Conservation (phyloP, 2,329 filamentous ascomycete species). For the Hypoxylon sp. region DNA sequence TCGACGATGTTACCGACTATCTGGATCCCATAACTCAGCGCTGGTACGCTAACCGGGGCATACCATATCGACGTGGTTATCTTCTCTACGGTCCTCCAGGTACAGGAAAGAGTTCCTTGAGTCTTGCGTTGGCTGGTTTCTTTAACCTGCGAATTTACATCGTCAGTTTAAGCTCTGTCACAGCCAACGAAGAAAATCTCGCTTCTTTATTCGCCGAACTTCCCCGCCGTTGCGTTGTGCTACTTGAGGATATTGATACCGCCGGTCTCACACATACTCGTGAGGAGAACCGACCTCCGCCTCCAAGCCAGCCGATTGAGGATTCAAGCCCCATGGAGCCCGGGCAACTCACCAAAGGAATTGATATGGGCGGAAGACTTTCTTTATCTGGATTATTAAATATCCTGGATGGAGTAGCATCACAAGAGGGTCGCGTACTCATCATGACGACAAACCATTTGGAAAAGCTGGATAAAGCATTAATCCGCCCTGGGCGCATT, state of each 20-base stretch:
- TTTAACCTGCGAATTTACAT: constrained; percentile 78
- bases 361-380: constrained; percentile 52
- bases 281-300: constrained; percentile 45
- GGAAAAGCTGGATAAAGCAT: constrained; percentile 67
- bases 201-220: constrained; percentile 71
- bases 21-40: constrained; percentile 68
- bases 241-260: constrained; percentile 80
- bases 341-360: constrained; percentile 47
- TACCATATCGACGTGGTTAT: constrained; percentile 86
- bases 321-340: constrained; percentile 33
- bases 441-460: constrained; percentile 73
- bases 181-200: constrained; percentile 72
- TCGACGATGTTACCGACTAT: constrained; percentile 70
- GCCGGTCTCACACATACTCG: constrained; percentile 72
- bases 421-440: constrained; percentile 68
- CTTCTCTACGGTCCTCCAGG: constrained; percentile 83
- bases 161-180: constrained; percentile 69
- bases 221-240: constrained; percentile 74
- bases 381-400: constrained; percentile 82
- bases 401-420: constrained; percentile 77
- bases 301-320: constrained; percentile 27
- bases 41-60: constrained; percentile 87
- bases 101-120: constrained; percentile 79
- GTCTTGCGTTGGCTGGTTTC: constrained; percentile 73
- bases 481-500: constrained; percentile 69